A percentile compares a stretch with the other conserved stretches of the same genome.
These are phyloP conservation scores for Xylariales sp. DNA, from an alignment of 2,329 filamentous ascomycete species.

Conservation along the genomic window DNA sequence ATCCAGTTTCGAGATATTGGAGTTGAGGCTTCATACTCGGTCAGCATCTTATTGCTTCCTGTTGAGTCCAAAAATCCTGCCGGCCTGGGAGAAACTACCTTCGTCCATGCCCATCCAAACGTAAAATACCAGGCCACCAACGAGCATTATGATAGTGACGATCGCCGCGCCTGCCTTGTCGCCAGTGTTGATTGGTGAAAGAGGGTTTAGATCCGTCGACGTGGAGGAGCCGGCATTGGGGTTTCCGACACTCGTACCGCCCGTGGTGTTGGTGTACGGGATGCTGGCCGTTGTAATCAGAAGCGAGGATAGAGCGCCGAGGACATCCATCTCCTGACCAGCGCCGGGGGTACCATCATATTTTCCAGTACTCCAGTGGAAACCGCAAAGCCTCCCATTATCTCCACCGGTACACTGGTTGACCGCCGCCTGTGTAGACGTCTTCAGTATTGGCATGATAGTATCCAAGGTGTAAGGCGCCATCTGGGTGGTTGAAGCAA, in stretches of 20 bases:
- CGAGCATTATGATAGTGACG: slow-evolving; percentile 1
- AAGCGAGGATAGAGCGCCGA: slow-evolving; percentile 36
- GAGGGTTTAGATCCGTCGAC: background rate
- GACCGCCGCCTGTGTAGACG: slow-evolving; percentile 45
- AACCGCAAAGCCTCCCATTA: slow-evolving; percentile 35
- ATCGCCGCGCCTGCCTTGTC: slow-evolving; percentile 4
- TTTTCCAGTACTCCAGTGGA: slow-evolving; percentile 35
- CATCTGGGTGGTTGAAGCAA: slow-evolving; percentile 43
- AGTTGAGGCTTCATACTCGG: too few relatives aligned
- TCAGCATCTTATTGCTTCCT: too few relatives aligned
- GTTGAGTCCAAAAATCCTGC: too few relatives aligned
- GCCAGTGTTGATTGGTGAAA: background rate
- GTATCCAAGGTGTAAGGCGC: slow-evolving; percentile 40
- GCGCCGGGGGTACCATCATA: slow-evolving; percentile 38
- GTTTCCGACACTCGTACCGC: slow-evolving; percentile 6
- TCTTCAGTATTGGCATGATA: slow-evolving; percentile 40
- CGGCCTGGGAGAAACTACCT: slow-evolving; percentile 1
- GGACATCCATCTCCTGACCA: slow-evolving; percentile 40
- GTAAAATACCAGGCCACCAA: background rate
- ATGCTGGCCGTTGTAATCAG: slow-evolving; percentile 18
- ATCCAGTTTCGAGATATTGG: too few relatives aligned
- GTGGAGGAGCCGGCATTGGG: slow-evolving; percentile 1
- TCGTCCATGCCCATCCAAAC: slow-evolving; percentile 7
- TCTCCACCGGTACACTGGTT: slow-evolving; percentile 42
- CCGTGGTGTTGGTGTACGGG: slow-evolving; percentile 7